Evolutionary conservation across 805 yeast species (phyloP).

Genomic region (Lachancea quebecensis): DNA sequence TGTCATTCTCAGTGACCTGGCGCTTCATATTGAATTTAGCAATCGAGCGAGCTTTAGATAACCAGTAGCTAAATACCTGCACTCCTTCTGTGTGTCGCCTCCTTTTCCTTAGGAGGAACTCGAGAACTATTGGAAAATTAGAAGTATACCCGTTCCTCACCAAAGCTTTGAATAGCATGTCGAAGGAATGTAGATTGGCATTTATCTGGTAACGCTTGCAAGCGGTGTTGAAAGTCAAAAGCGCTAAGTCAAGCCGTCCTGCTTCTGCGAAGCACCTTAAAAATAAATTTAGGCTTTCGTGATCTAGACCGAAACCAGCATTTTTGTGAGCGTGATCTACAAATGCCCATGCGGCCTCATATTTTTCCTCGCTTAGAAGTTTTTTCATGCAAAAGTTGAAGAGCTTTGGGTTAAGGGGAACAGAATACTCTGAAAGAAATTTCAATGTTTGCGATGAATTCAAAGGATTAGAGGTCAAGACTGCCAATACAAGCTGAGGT

Average conservation of each 20-base stretch:
- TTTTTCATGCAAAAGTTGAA: constrained; percentile 24
- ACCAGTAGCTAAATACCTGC: constrained; percentile 19
- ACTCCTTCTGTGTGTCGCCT: constrained; percentile 10
- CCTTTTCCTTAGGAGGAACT: constrained; percentile 22
- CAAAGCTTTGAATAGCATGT: constrained; percentile 31
- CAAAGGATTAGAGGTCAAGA: constrained; percentile 19
- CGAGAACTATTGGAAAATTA: constrained; percentile 20
- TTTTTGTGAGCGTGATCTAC: constrained; percentile 14
- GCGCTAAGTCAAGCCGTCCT: constrained; percentile 33
- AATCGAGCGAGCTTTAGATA: constrained; percentile 23
- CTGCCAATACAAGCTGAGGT: constrained; percentile 20
- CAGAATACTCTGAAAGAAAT: constrained; percentile 19
- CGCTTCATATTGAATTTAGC: constrained; percentile 16
- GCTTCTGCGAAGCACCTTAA: constrained; percentile 26
- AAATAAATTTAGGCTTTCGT: constrained; percentile 27
- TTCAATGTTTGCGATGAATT: constrained; percentile 18
- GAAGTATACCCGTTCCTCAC: constrained; percentile 31
- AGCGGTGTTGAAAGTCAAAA: constrained; percentile 32
- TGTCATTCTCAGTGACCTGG: constrained; percentile 2
- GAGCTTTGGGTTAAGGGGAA: constrained; percentile 23
- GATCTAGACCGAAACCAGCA: constrained; percentile 10
- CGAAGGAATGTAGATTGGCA: constrained; percentile 31
- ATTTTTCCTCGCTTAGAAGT: constrained; percentile 25
- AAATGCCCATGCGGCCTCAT: constrained; percentile 28
- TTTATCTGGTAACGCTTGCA: constrained; percentile 17